Conservation (phyloP, 1,284 basidiomycete genomes). For the Cutaneotrichosporon mucoides region DNA sequence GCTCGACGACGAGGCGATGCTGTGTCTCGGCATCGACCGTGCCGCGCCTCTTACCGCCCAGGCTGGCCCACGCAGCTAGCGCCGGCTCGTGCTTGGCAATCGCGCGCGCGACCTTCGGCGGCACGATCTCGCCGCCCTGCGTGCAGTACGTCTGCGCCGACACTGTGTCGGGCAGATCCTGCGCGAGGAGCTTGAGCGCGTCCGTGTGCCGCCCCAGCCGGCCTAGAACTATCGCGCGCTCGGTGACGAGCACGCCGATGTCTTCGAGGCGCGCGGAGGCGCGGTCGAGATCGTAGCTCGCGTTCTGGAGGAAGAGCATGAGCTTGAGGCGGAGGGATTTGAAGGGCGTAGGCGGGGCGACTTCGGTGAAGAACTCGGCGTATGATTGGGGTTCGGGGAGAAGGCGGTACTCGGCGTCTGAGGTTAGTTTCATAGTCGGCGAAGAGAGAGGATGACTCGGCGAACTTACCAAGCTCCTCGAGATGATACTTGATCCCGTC, state of each 20-base stretch:
- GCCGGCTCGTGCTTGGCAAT: slow-evolving; percentile 45
- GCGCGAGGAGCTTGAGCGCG: slow-evolving; percentile 65
- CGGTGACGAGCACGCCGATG: slow-evolving; percentile 57
- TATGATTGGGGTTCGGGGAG: slow-evolving; percentile 36
- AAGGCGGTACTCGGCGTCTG: slow-evolving; percentile 46
- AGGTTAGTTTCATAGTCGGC: not conserved
- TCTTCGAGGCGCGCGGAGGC: slow-evolving; percentile 55
- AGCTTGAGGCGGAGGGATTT: slow-evolving; percentile 71
- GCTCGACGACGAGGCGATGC: slow-evolving; percentile 60
- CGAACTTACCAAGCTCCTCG: slow-evolving; percentile 44
- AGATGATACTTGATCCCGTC: slow-evolving; percentile 49
- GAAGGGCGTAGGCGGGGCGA: slow-evolving; percentile 62
- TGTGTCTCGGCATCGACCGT: slow-evolving; percentile 58
- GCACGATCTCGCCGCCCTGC: slow-evolving; percentile 65
- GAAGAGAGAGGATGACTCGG: not conserved
- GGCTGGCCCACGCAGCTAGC: slow-evolving; percentile 57
- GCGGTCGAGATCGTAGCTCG: slow-evolving; percentile 58
- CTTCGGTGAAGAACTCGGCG: slow-evolving; percentile 41
- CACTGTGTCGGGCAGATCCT: slow-evolving; percentile 64
- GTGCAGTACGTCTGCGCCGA: slow-evolving; percentile 79
- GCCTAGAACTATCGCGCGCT: slow-evolving; percentile 73
- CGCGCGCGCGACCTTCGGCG: slow-evolving; percentile 57
- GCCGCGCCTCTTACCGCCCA: slow-evolving; percentile 48
- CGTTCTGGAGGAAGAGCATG: slow-evolving; percentile 69
- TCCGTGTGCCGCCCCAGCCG: slow-evolving; percentile 65